A percentile compares a stretch with the other conserved stretches of the same genome.
These are phyloP conservation scores for Lasiodiplodia hormozganensis DNA, from an alignment of 2,329 filamentous ascomycete genomes.

Conservation along the genomic window DNA sequence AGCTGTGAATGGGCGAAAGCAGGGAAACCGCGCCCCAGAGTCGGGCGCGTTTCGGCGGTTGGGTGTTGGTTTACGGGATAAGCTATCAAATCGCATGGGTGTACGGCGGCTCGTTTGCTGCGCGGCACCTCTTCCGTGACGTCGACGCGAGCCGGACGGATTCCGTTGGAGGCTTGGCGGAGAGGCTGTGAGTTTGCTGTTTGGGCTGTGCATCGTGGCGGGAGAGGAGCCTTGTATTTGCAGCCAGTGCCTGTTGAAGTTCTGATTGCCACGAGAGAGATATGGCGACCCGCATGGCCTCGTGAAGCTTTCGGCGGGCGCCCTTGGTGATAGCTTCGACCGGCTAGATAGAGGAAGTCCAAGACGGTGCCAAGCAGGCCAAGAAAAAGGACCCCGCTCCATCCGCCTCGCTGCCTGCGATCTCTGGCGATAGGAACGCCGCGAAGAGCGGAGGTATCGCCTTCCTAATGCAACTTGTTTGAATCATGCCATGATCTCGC, in stretches of 20 bases:
- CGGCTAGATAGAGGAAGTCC: conserved; percentile 17
- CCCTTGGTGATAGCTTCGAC: conserved; percentile 21
- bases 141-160: background rate
- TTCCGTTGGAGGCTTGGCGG: background rate
- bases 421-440: conserved; percentile 3
- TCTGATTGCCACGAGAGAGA: background rate
- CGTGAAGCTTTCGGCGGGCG: conserved; percentile 9
- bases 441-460: conserved; percentile 1
- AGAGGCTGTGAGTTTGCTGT: background rate
- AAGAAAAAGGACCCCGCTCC: conserved; percentile 17
- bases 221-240: background rate
- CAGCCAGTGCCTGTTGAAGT: background rate
- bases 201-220: background rate
- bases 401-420: background rate
- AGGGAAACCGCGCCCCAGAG: background rate
- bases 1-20: background rate
- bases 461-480: background rate
- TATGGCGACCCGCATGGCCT: background rate
- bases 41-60: conserved; percentile 2
- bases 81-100: conserved; percentile 9
- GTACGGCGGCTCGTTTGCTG: conserved; percentile 1
- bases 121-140: conserved; percentile 1
- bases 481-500: conserved; percentile 15
- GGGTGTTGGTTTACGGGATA: background rate
- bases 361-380: conserved; percentile 16